Conservation (phyloP, 2,329 filamentous ascomycete genomes). For the Sporothrix inflata region DNA sequence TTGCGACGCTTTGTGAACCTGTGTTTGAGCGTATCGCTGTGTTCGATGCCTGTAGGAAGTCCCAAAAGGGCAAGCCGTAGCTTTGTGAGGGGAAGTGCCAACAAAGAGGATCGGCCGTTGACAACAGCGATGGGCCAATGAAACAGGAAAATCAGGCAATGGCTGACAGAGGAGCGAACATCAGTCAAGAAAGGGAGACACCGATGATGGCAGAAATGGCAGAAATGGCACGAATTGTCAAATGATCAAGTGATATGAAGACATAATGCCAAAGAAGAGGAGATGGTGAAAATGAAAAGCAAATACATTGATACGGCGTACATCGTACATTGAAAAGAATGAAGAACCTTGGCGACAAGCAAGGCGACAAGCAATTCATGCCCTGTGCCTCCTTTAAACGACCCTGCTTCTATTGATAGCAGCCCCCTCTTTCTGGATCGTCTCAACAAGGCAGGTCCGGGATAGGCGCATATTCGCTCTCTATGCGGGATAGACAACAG, state of each 20-base stretch:
- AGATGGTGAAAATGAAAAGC: not conserved
- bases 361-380: not conserved
- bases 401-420: conserved; percentile 8
- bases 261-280: not conserved
- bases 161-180: not conserved
- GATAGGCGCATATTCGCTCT: conserved; percentile 10
- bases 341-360: not conserved
- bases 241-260: not conserved
- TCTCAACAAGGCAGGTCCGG: conserved; percentile 20
- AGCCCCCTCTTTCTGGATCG: not conserved
- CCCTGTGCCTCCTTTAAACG: not conserved
- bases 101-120: not conserved
- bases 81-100: not conserved
- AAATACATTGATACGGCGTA: not conserved
- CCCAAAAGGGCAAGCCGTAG: conserved; percentile 18
- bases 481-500: too few relatives aligned
- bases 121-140: conserved; percentile 23
- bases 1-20: not conserved
- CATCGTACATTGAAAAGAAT: not conserved
- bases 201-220: conserved; percentile 15
- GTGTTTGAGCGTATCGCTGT: conserved; percentile 6
- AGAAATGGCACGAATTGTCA: conserved; percentile 8
- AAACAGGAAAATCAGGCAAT: conserved; percentile 25
- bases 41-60: not conserved
- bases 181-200: not conserved